A percentile compares a stretch with the other conserved stretches of the same genome.
These are phyloP conservation scores for Leccinum variicolor DNA, from an alignment of 768 basidiomycete genomes.

Conservation along the genomic window DNA sequence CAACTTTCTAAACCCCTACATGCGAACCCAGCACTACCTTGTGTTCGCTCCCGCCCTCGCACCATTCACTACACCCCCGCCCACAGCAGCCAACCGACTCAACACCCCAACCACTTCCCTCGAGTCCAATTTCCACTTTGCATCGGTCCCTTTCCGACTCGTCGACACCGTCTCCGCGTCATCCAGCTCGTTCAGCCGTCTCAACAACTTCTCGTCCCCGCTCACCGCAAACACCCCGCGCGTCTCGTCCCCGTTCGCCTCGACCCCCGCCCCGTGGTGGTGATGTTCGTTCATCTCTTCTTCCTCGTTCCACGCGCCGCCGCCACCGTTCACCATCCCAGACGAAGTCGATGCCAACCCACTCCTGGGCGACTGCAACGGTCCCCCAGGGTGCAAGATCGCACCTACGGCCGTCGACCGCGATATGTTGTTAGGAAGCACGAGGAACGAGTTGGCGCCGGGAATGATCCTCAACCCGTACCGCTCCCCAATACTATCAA, in stretches of 20 bases:
- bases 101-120: constrained; percentile 36
- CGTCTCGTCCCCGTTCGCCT: constrained; percentile 37
- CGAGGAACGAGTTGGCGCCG: constrained; percentile 74
- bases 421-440: constrained; percentile 79
- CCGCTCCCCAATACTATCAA: constrained; percentile 81
- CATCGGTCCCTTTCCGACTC: constrained; percentile 74
- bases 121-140: constrained; percentile 57
- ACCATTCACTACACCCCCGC: constrained; percentile 1
- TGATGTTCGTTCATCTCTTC: constrained; percentile 7
- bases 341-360: constrained; percentile 24
- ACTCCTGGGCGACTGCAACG: constrained; percentile 34
- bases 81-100: constrained; percentile 3
- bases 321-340: constrained; percentile 27
- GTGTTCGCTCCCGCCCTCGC: not conserved
- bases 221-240: constrained; percentile 66
- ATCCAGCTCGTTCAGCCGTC: constrained; percentile 72
- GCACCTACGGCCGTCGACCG: constrained; percentile 80
- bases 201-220: constrained; percentile 74
- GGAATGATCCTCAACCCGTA: constrained; percentile 84
- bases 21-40: not conserved
- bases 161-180: constrained; percentile 69
- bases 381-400: constrained; percentile 66
- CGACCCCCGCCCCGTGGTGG: constrained; percentile 10
- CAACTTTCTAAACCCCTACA: not conserved
- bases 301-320: not conserved